phyloP scores from a whole-genome alignment of 768 basidiomycete genomes.

The Serendipita sp. region DNA sequence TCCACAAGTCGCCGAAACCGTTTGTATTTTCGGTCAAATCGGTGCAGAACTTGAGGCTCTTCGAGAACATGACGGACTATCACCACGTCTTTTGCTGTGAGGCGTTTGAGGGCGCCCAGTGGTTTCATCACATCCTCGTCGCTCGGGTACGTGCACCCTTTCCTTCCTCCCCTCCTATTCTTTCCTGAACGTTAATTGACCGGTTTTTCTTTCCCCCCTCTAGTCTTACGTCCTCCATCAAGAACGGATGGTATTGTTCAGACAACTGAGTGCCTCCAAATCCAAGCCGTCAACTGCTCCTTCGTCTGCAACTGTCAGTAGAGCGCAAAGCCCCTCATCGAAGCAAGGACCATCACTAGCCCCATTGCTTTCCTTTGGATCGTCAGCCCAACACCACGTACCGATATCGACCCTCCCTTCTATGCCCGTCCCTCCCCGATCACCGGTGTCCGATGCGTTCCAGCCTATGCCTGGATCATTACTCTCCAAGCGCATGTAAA shows the following conservation, averaged over 20 bases:
- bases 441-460: not conserved
- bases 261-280: slow-evolving; percentile 13
- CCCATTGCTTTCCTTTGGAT: slow-evolving; percentile 1
- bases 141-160: slow-evolving; percentile 57
- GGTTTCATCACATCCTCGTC: slow-evolving; percentile 68
- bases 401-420: not conserved
- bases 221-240: slow-evolving; percentile 76
- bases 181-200: too few relatives aligned
- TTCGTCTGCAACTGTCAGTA: too few relatives aligned
- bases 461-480: not conserved
- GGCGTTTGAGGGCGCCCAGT: slow-evolving; percentile 52
- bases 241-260: slow-evolving; percentile 55
- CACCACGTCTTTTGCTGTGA: slow-evolving; percentile 72
- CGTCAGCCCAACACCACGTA: not conserved
- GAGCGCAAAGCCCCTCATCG: too few relatives aligned
- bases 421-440: not conserved
- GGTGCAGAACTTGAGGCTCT: slow-evolving; percentile 68
- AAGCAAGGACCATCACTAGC: too few relatives aligned
- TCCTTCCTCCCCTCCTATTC: not conserved
- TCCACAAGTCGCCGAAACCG: slow-evolving; percentile 67
- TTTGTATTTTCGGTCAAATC: slow-evolving; percentile 82
- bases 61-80: slow-evolving; percentile 81
- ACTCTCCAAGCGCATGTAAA: not conserved
- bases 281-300: not conserved
- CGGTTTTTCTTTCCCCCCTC: slow-evolving; percentile 1